Evolutionary conservation across 1,284 basidiomycete genomes (phyloP).

Genomic region (Leccinum insolens): DNA sequence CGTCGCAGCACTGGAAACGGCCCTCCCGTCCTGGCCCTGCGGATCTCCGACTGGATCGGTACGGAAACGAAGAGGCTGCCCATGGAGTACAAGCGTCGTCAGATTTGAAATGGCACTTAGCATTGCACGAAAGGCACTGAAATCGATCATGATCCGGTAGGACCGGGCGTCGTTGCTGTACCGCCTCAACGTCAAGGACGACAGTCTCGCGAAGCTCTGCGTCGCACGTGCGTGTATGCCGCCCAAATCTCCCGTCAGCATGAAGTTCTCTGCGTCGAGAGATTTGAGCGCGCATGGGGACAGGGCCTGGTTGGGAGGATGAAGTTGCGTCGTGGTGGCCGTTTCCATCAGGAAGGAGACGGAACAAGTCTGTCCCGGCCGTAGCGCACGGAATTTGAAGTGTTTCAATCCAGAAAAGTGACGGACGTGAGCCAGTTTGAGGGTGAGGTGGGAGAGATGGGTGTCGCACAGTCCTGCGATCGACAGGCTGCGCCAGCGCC

Average conservation of each 20-base stretch:
- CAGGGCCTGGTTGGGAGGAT: background rate
- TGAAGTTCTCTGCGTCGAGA: slow-evolving; percentile 33
- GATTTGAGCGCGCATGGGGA: slow-evolving; percentile 27
- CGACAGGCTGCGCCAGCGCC: slow-evolving; percentile 31
- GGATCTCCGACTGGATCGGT: slow-evolving; percentile 12
- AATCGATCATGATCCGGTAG: slow-evolving; percentile 32
- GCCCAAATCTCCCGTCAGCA: slow-evolving; percentile 23
- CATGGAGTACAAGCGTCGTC: slow-evolving; percentile 30
- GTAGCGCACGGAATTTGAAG: slow-evolving; percentile 34
- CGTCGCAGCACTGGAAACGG: background rate
- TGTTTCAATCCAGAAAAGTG: slow-evolving; percentile 28
- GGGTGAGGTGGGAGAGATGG: slow-evolving; percentile 31
- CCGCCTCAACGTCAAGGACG: slow-evolving; percentile 32
- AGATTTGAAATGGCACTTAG: slow-evolving; percentile 25
- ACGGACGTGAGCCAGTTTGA: slow-evolving; percentile 26
- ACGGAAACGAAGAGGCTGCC: slow-evolving; percentile 32
- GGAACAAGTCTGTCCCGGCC: slow-evolving; percentile 34
- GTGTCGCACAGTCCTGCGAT: slow-evolving; percentile 30
- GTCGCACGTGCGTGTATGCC: slow-evolving; percentile 17
- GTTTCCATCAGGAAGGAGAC: slow-evolving; percentile 27
- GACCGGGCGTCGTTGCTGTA: slow-evolving; percentile 33
- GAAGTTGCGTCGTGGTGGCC: slow-evolving; percentile 13
- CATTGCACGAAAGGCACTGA: slow-evolving; percentile 30
- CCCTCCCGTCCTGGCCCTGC: slow-evolving; percentile 12
- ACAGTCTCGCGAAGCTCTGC: slow-evolving; percentile 24